phyloP scores from a whole-genome alignment of 108 stramenopile genomes.

The Pseudonitzschia delicatissima region DNA sequence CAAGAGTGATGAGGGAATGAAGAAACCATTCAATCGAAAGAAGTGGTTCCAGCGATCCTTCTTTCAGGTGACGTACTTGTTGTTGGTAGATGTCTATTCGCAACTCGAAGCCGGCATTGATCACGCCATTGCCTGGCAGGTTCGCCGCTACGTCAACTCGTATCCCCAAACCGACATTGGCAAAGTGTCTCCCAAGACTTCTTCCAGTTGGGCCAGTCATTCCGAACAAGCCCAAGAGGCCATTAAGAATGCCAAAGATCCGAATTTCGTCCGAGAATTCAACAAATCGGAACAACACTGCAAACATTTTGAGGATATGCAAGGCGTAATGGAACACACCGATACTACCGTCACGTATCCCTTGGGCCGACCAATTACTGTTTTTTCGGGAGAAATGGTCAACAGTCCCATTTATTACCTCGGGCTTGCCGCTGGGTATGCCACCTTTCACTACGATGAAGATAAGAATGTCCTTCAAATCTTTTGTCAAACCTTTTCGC shows the following conservation, averaged over 20 bases:
- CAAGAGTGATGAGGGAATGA: background rate
- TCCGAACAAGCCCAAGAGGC: background rate
- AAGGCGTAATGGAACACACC: background rate
- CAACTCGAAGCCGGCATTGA: background rate
- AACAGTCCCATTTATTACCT: background rate
- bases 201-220: background rate
- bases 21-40: background rate
- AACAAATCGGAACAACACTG: background rate
- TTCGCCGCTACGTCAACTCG: background rate
- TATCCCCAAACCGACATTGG: background rate
- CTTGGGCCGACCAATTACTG: slow-evolving; percentile 3
- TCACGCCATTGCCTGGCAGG: background rate
- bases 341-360: background rate
- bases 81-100: background rate
- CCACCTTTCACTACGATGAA: background rate
- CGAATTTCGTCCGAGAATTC: background rate
- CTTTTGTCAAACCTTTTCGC: background rate
- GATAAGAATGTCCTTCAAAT: background rate
- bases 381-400: background rate
- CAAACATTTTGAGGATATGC: background rate
- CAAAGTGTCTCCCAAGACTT: background rate
- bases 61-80: background rate
- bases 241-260: background rate
- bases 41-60: background rate
- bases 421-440: background rate